Evolutionary conservation across 495 filamentous ascomycete genomes (phyloP).

Genomic region (Cairneyella variabilis): DNA sequence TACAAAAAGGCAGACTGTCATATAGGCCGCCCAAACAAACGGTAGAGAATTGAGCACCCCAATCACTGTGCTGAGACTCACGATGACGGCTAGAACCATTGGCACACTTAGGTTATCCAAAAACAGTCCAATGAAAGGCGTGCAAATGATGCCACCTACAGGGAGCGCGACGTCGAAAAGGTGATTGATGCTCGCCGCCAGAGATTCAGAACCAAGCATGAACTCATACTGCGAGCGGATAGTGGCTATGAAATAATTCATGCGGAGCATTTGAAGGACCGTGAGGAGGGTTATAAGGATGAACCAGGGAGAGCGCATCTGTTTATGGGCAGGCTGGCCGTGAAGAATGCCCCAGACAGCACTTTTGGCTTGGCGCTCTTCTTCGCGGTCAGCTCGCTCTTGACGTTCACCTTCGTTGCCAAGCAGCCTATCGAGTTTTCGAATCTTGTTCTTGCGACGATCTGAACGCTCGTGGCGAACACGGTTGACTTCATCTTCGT

Average conservation of each 20-base stretch:
- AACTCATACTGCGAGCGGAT: constrained; percentile 79
- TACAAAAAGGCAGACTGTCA: constrained; percentile 75
- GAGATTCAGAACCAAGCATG: constrained; percentile 54
- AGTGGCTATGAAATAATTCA: constrained; percentile 96
- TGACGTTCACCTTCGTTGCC: constrained; percentile 38
- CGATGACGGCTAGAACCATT: constrained; percentile 67
- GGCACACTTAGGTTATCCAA: constrained; percentile 74
- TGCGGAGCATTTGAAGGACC: constrained; percentile 84
- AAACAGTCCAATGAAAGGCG: constrained; percentile 82
- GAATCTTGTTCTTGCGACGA: constrained; percentile 28
- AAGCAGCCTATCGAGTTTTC: constrained; percentile 41
- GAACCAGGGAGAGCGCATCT: constrained; percentile 84
- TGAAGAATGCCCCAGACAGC: constrained; percentile 88
- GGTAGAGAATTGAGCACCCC: constrained; percentile 75
- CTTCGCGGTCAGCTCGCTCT: constrained; percentile 43
- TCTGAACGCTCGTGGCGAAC: constrained; percentile 55
- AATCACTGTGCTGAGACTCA: constrained; percentile 66
- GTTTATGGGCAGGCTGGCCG: constrained; percentile 62
- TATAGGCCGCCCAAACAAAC: constrained; percentile 59
- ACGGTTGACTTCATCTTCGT: constrained; percentile 34
- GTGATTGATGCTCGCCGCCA: constrained; percentile 66
- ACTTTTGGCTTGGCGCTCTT: constrained; percentile 55
- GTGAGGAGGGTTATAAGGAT: constrained; percentile 82
- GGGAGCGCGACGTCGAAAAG: constrained; percentile 88
- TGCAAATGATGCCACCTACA: constrained; percentile 73